Evolutionary conservation across 1,284 basidiomycete genomes (phyloP), one percentile per base, ranked within the genome.

Genomic region (Entoloma clypeatum): DNA sequence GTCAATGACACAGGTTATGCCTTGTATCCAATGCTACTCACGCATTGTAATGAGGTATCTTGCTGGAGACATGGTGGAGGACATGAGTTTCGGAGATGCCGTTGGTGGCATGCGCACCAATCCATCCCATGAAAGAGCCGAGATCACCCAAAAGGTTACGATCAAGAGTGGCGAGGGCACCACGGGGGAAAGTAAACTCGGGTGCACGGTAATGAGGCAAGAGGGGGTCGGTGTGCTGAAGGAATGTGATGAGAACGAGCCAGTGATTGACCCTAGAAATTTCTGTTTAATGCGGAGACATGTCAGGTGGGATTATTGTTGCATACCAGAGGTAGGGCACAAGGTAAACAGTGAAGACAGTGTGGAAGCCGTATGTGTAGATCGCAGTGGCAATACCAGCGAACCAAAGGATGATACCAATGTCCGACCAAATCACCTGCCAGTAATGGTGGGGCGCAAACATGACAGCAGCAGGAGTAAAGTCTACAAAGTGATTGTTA

Each of bases 201-300:
- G 83, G 67, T 17, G 86, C 81, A 53, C 90, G 87, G 78, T 98
- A 99, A 71, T 99, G 95, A 39, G 94, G 93, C 22, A 98, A 75
- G 30, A 87, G 63, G 14, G 93, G 92, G 69, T 98, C 95, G 56
- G 95, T 97, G 75, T 98, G 96, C 69, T 98, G 96, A 47, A 98
- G 77, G 84, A 90, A 94, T 21, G 91, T 93, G 69, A 94, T 92
- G 53, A 90, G 61, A 46, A 95, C 88, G 41, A 95, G 75, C 90
- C 91, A 94, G 74, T 90, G 86, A 70, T 89, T 88, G 33, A 86
- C 71, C 78, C 72, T 78, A 34, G 6, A 39, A 16, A 26, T 4
- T 16, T 17, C 38, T 3, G 27, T 44, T 9, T 41, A 42, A 41
- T 32, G 31, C 36, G 34, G 5, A 14, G n/a, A 34, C 39, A 11